Conservation (phyloP, 2,329 filamentous ascomycete genomes). For the Cucurbitaria berberidis region DNA sequence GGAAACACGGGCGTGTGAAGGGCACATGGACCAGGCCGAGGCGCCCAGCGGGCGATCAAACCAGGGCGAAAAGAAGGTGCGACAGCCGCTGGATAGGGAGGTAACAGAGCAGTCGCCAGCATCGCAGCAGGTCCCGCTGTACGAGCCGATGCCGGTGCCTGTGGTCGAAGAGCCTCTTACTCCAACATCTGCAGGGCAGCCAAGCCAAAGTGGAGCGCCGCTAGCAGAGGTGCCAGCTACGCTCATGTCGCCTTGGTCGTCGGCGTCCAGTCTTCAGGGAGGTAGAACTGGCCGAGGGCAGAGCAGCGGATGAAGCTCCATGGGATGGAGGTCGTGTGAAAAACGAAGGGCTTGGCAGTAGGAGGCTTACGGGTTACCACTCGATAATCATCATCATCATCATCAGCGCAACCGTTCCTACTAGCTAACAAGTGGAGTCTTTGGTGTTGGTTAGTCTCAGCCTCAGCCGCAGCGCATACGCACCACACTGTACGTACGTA, state of each 20-base stretch:
- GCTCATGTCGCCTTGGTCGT: conserved; percentile 7
- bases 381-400: too few relatives aligned
- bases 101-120: background rate
- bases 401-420: too few relatives aligned
- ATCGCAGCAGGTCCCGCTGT: conserved; percentile 1
- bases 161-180: conserved; percentile 6
- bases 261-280: conserved; percentile 15
- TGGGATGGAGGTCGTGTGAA: background rate
- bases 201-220: background rate
- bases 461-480: too few relatives aligned
- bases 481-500: too few relatives aligned
- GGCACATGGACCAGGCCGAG: background rate
- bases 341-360: background rate
- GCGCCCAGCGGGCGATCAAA: background rate
- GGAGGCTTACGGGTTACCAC: too few relatives aligned
- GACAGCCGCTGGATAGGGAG: background rate
- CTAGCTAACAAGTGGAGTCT: too few relatives aligned
- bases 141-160: conserved; percentile 3
- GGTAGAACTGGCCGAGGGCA: background rate
- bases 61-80: conserved; percentile 1
- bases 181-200: background rate
- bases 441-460: too few relatives aligned
- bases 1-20: background rate
- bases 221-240: background rate
- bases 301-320: background rate